Conservation (phyloP, 805 yeast genomes). For the Yarrowia porcina region DNA sequence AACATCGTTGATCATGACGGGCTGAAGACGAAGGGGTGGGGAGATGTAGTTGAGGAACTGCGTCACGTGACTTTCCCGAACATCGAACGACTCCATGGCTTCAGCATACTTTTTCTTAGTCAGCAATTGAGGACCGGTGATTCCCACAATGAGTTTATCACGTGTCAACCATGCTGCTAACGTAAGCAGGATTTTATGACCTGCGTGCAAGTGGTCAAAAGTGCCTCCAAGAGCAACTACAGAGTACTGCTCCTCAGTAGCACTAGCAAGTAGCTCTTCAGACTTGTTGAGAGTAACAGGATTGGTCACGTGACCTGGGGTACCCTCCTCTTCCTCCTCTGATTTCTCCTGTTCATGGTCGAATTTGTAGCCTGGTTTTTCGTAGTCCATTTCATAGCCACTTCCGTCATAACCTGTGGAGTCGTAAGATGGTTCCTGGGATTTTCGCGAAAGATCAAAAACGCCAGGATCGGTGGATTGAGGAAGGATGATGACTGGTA, state of each 20-base stretch:
- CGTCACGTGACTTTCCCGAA: slow-evolving; percentile 48
- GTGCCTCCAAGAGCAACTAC: slow-evolving; percentile 81
- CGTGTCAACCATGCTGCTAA: slow-evolving; percentile 62
- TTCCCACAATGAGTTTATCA: slow-evolving; percentile 64
- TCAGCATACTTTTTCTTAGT: slow-evolving; percentile 71
- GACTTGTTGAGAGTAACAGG: slow-evolving; percentile 4
- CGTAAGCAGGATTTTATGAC: slow-evolving; percentile 82
- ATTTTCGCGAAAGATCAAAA: background rate
- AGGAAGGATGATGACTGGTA: slow-evolving; percentile 32
- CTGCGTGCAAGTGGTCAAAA: slow-evolving; percentile 93
- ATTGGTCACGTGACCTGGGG: background rate
- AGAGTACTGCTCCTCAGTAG: slow-evolving; percentile 28
- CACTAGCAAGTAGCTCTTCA: slow-evolving; percentile 20
- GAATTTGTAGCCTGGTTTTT: slow-evolving; percentile 9
- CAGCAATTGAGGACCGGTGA: slow-evolving; percentile 73
- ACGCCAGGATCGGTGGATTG: slow-evolving; percentile 1
- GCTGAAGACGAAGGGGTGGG: slow-evolving; percentile 48
- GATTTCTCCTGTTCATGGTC: slow-evolving; percentile 25
- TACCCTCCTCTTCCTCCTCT: no score
- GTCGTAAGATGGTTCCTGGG: background rate
- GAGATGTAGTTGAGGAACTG: slow-evolving; percentile 50
- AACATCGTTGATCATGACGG: slow-evolving; percentile 70
- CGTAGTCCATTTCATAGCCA: slow-evolving; percentile 20
- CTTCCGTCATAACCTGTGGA: slow-evolving; percentile 1
- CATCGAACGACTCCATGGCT: slow-evolving; percentile 55